Conservation (phyloP, 2,329 filamentous ascomycete species). For the Grosmannia clavigera region DNA sequence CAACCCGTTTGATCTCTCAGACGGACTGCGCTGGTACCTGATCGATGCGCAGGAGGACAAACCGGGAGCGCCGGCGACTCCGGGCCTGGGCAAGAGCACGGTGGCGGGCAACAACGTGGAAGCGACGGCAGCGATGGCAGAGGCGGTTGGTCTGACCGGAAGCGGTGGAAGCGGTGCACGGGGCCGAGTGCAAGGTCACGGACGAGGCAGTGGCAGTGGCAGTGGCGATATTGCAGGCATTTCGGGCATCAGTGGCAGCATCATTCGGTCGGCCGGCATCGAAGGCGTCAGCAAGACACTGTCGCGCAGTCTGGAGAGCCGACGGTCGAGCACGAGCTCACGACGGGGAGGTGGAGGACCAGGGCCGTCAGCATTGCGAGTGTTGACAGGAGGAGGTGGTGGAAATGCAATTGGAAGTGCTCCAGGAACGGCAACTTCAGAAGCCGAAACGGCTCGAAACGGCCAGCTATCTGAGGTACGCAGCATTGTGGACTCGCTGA, state of each 20-base stretch:
- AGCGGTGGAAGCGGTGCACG: slow-evolving; percentile 15
- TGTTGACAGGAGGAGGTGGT: slow-evolving; percentile 13
- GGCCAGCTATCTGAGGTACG: no score
- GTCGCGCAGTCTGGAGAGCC: slow-evolving; percentile 80
- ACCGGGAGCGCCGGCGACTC: slow-evolving; percentile 78
- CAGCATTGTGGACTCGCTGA: no score
- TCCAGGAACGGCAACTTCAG: no score
- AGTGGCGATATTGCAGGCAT: not conserved
- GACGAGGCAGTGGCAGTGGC: slow-evolving; percentile 12
- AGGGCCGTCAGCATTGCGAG: not conserved
- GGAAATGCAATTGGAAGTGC: slow-evolving; percentile 4
- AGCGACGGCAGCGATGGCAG: slow-evolving; percentile 60
- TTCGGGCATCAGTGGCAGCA: slow-evolving; percentile 7
- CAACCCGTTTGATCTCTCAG: slow-evolving; percentile 92
- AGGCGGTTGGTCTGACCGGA: slow-evolving; percentile 22
- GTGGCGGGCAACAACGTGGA: slow-evolving; percentile 81
- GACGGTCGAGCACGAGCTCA: slow-evolving; percentile 76
- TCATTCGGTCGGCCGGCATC: slow-evolving; percentile 40
- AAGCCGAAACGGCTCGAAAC: no score
- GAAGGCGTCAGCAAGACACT: slow-evolving; percentile 66
- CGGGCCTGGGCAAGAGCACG: slow-evolving; percentile 81
- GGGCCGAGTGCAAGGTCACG: slow-evolving; percentile 25
- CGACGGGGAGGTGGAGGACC: slow-evolving; percentile 33
- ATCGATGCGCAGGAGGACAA: slow-evolving; percentile 92
- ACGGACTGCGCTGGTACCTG: slow-evolving; percentile 91